Evolutionary conservation across 2,329 filamentous ascomycete species (phyloP).

Genomic region (Colletotrichum phormii): DNA sequence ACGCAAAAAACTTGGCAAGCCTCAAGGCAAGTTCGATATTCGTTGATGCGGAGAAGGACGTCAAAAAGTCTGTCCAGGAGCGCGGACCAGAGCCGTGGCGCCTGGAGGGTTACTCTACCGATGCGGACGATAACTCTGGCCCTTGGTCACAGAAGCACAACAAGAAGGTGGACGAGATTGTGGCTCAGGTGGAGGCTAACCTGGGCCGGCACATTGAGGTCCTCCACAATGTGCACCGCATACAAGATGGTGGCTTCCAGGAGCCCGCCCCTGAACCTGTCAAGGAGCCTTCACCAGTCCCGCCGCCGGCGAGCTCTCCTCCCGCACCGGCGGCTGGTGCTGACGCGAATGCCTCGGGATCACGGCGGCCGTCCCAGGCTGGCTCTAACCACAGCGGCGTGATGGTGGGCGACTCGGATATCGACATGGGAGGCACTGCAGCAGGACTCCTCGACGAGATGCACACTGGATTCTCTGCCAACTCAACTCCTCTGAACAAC

Average conservation of each 20-base stretch:
- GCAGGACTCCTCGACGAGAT: constrained; percentile 77
- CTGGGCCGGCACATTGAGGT: constrained; percentile 75
- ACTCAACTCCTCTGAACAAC: constrained; percentile 70
- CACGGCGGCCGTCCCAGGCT: constrained; percentile 65
- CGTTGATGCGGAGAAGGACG: constrained; percentile 79
- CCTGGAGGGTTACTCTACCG: constrained; percentile 65
- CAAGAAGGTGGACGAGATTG: constrained; percentile 77
- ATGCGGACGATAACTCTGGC: constrained; percentile 55
- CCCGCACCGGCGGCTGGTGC: constrained; percentile 37
- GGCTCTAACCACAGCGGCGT: constrained; percentile 68
- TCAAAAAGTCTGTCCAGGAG: constrained; percentile 74
- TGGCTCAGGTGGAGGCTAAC: constrained; percentile 77
- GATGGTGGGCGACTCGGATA: constrained; percentile 69
- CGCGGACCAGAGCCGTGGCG: constrained; percentile 71
- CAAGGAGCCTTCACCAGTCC: constrained; percentile 43
- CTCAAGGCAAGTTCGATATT: constrained; percentile 78
- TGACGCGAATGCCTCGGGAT: constrained; percentile 45
- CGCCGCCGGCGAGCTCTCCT: constrained; percentile 33
- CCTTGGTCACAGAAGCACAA: constrained; percentile 55
- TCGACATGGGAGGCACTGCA: constrained; percentile 74
- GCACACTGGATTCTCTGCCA: constrained; percentile 70
- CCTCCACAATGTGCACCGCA: constrained; percentile 74
- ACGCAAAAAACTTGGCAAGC: constrained; percentile 79
- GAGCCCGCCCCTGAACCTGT: constrained; percentile 64
- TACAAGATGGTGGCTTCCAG: constrained; percentile 83